Evolutionary conservation across 2,329 filamentous ascomycete species (phyloP), one percentile per base, ranked within the genome.

Genomic region (Colletotrichum sp.): DNA sequence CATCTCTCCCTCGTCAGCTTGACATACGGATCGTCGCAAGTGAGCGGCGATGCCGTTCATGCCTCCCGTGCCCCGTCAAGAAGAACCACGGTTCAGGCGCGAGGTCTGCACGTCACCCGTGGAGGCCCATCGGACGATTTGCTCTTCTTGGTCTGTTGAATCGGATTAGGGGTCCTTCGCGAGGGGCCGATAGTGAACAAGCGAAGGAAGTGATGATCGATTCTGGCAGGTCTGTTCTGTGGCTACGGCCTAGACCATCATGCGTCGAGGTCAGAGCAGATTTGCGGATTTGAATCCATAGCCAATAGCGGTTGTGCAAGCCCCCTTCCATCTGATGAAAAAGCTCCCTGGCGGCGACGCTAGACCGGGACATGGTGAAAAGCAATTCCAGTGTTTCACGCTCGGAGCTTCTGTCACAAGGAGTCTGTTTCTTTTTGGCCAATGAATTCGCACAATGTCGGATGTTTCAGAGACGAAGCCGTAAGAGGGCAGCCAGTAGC

Each of bases 381-480:
- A 76, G 66, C 61, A 68, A 71, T 61, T 75, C 60, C 61, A 68
- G 22, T 63, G 72, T 75, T 75, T 75, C 74, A 63, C 52, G 72
- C 74, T 76, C 36, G 27, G 71, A 36, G 70, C 70, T 19, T 67
- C 70, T 73, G 57, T 73, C 44, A 36, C 12, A 22, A 39, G 19
- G 15, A 57, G 63, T 34, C 34, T 44, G n/a, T 16, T 68, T 12
- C 16, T 66, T 25, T 61, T 60, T 2, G 48, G 12, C 74, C 71
- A 76, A 76, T 76, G 22, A 27, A 22, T 16, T 30, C 32, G 34
- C 22, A 52, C 34, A 19, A 13, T 25, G 15, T 25, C 13, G n/a
- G 44, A 69, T 55, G 61, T 71, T 75, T 65, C 59, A 60, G 39
- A 30, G 36, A n/a, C 32, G 55, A 59, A 30, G 64, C 61, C 39